Percentiles rank a stretch among this genome's conserved stretches.
Conservation (phyloP, 106 monocot species). For the Triglochin maritima region DNA sequence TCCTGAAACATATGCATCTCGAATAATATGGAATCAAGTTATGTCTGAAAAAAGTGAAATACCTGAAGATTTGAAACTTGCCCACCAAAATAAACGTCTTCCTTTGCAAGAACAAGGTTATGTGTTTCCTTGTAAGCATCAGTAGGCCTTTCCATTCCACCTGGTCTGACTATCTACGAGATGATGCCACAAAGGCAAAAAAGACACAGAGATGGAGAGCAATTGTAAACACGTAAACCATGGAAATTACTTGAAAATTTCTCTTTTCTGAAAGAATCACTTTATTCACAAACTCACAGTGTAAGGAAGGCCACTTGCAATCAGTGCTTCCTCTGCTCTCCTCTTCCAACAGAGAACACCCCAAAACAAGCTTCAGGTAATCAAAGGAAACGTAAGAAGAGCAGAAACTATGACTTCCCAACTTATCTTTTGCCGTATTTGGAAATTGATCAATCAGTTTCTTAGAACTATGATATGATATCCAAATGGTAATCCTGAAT, state of each 20-base stretch:
- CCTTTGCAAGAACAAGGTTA: slow-evolving; percentile 73
- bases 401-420: too few relatives aligned
- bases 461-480: neutral
- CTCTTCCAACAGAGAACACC: slow-evolving; percentile 89
- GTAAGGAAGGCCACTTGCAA: slow-evolving; percentile 84
- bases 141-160: slow-evolving; percentile 97
- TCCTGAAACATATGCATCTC: too few relatives aligned
- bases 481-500: neutral
- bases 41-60: neutral
- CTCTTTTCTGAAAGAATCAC: neutral
- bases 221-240: neutral
- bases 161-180: slow-evolving; percentile 85
- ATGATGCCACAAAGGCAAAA: neutral
- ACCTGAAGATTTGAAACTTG: slow-evolving; percentile 96
- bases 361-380: slow-evolving; percentile 80
- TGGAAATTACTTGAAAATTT: neutral
- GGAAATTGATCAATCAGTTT: too few relatives aligned
- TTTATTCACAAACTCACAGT: slow-evolving; percentile 36
- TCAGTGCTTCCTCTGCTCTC: slow-evolving; percentile 83
- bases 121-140: slow-evolving; percentile 97
- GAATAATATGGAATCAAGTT: too few relatives aligned
- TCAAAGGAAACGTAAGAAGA: neutral
- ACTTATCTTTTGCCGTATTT: too few relatives aligned
- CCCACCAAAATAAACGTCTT: slow-evolving; percentile 83
- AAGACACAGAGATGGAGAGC: too few relatives aligned